phyloP scores from a whole-genome alignment of 169 alveolate genomes.

The Cryptosporidium sp. region DNA sequence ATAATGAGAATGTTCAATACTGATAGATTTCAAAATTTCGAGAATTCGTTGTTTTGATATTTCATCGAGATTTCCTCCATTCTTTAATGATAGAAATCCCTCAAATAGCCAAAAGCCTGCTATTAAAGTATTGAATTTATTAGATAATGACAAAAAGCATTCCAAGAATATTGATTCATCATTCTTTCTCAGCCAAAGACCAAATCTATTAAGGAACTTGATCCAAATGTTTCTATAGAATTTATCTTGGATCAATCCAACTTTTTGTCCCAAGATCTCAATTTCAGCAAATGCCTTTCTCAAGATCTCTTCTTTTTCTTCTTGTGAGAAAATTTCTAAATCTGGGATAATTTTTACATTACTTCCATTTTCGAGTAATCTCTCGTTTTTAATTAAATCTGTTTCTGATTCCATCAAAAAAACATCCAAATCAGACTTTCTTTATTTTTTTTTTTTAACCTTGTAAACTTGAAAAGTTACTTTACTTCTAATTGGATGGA shows the following conservation, averaged over 20 bases:
- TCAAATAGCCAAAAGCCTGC: constrained; percentile 32
- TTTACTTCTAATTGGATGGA: not conserved
- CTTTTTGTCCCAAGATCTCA: constrained; percentile 7
- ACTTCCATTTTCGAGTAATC: not conserved
- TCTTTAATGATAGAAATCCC: constrained; percentile 14
- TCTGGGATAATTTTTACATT: constrained; percentile 5
- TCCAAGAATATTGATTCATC: constrained; percentile 11
- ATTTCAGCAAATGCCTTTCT: not conserved
- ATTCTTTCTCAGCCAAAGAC: constrained; percentile 27
- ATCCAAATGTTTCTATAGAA: constrained; percentile 31
- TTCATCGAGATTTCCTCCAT: not conserved
- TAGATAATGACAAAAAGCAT: not conserved
- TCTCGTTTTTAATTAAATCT: not conserved
- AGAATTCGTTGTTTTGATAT: not conserved
- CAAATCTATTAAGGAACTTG: not conserved
- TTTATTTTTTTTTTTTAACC: not conserved
- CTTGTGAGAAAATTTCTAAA: not conserved
- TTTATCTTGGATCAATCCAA: not conserved
- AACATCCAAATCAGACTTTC: not conserved
- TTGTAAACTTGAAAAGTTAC: not conserved
- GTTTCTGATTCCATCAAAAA: constrained; percentile 18
- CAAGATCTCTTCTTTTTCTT: not conserved
- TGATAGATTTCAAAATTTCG: not conserved
- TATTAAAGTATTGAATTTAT: not conserved
- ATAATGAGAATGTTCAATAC: not conserved